Base-by-base conservation (phyloP, 106 monocot genomes). In the Phalaenopsis equestris region DNA sequence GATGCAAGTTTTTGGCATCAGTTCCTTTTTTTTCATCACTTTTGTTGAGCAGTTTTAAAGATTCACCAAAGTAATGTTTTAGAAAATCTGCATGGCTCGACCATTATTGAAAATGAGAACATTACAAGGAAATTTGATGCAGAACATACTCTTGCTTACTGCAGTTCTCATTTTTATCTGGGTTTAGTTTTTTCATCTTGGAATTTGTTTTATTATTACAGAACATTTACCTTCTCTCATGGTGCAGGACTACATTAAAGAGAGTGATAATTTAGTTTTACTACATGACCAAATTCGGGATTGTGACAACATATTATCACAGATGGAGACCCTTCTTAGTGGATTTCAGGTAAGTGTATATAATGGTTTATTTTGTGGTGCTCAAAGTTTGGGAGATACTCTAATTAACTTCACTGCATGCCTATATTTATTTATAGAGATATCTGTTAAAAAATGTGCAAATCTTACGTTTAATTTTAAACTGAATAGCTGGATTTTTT, bases 231-330 rank as follows among this genome's bases (percentile, higher is more conserved):
- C 2, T 77, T 76, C 84, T 47, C 61, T 82, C 8, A 47, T 68
- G 38, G 70, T 86, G 79, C 88, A 98, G 98, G 98, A 94, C 81
- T 98, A 94, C 81, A 92, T 94, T 37, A 94, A 86, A 83, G 94
- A 98, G 81, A 98, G 94, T 81, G 94, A 98, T 87, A 98, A 94
- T 80, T 84, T 98, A 81, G 91, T 94, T 68, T 84, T 87, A 76
- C 68, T 98, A 57, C 98, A 98, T 86, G 92, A 90, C 75, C 98
- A 98, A 89, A 98, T 98, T 86, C 91, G 85, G 57, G 92, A 98
- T 77, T 98, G 98, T 82, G 98, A 98, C 84, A 87, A 55, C 47
- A 98, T 98, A 77, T 87, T 98, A 79, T 94, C 98, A 75, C 98
- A 98, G 75, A 98, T 98, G 98, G 98, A 98, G 80, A 86, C 92